A percentile compares a stretch with the other conserved stretches of the same genome.
Evolutionary conservation across 768 basidiomycete species (phyloP).

Genomic region (Dacryopinax primogenitus): DNA sequence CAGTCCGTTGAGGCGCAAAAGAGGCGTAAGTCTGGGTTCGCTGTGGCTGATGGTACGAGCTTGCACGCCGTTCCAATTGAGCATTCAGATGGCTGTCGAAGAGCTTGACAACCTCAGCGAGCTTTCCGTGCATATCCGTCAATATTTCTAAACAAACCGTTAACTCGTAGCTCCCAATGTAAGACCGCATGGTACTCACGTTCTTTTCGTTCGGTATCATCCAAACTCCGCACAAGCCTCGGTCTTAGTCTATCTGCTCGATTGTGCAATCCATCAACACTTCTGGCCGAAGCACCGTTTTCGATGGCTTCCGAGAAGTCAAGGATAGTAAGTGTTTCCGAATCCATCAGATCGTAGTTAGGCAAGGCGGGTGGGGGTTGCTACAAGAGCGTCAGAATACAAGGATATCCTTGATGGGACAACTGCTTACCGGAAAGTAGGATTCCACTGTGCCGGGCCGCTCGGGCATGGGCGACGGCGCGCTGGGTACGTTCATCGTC

Average conservation of each 20-base stretch:
- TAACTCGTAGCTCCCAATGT: neutral
- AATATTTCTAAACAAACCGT: slow-evolving; percentile 49
- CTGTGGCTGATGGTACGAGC: slow-evolving; percentile 12
- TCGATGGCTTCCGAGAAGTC: slow-evolving; percentile 87
- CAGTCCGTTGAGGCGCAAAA: slow-evolving; percentile 18
- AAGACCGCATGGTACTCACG: slow-evolving; percentile 36
- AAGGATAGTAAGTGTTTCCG: slow-evolving; percentile 75
- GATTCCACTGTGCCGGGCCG: slow-evolving; percentile 54
- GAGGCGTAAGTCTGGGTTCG: slow-evolving; percentile 23
- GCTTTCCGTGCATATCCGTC: slow-evolving; percentile 85
- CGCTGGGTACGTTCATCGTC: slow-evolving; percentile 20
- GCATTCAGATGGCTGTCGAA: slow-evolving; percentile 82
- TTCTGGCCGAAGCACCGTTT: slow-evolving; percentile 66
- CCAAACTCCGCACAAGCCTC: slow-evolving; percentile 69
- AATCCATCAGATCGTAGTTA: slow-evolving; percentile 64
- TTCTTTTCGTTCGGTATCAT: slow-evolving; percentile 77
- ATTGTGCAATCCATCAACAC: slow-evolving; percentile 71
- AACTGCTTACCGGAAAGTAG: slow-evolving; percentile 23
- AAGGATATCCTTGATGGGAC: slow-evolving; percentile 2
- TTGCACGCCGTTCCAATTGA: slow-evolving; percentile 37
- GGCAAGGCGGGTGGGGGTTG: slow-evolving; percentile 41
- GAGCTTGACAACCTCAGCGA: slow-evolving; percentile 80
- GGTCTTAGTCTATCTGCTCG: slow-evolving; percentile 66
- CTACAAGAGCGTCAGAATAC: neutral
- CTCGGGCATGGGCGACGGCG: slow-evolving; percentile 60